Conservation (phyloP, 2,329 filamentous ascomycete genomes). For the Penicillium sp. region DNA sequence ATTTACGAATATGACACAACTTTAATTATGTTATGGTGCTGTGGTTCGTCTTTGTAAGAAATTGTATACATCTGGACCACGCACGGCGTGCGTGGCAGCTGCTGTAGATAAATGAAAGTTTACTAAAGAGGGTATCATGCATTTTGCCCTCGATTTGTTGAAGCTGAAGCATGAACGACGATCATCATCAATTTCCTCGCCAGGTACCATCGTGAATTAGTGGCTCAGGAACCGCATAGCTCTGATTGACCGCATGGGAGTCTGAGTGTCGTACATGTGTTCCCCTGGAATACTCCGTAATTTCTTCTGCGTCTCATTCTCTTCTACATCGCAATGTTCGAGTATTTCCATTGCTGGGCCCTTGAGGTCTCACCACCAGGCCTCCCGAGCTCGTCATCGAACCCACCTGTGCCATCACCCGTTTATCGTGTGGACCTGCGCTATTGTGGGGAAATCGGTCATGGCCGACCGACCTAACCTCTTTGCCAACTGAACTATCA, state of each 20-base stretch:
- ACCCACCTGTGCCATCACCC: conserved; percentile 17
- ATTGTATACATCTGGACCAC: no score
- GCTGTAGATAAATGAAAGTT: no score
- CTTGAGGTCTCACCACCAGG: not conserved
- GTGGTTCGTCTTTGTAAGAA: not conserved
- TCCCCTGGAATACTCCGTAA: not conserved
- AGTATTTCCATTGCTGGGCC: not conserved
- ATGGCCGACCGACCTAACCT: conserved; percentile 8
- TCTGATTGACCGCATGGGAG: conserved; percentile 2
- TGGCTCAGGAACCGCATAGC: not conserved
- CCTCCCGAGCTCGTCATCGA: conserved; percentile 19
- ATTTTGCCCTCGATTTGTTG: no score
- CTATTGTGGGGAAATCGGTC: conserved; percentile 27
- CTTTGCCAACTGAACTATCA: conserved; percentile 1
- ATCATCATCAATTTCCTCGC: not conserved
- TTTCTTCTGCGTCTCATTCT: not conserved
- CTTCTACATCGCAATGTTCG: not conserved
- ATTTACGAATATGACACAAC: no score
- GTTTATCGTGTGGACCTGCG: conserved; percentile 18
- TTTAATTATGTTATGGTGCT: no score
- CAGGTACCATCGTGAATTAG: not conserved
- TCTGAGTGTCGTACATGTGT: conserved; percentile 11
- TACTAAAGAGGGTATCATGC: no score
- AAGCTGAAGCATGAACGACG: not conserved
- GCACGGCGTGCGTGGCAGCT: no score